Evolutionary conservation across 179 eudicot species (phyloP), one percentile per base, ranked within the genome.

Genomic region (Silene vulgaris): DNA sequence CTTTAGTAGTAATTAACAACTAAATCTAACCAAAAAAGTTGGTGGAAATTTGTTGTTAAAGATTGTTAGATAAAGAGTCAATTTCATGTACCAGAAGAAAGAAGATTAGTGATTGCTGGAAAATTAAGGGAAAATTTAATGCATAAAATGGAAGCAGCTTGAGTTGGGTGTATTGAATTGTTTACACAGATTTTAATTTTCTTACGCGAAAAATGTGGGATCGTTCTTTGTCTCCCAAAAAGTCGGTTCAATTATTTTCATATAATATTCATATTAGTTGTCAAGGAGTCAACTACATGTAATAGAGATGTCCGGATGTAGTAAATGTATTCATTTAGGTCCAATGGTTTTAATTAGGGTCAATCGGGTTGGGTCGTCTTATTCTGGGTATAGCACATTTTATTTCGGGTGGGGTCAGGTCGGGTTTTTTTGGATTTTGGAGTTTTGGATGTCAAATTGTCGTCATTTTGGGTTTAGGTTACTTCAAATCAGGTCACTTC

Each of bases 31-130:
- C 43, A n/a, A 35, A 40, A 45, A 45, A 45, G 57, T 69, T 45
- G 73, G 73, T 69, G 32, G 29, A 29, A 69, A 69, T 19, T 69
- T 43, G 73, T 69, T 69, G 3, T 69, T 54, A 69, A 45, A 69
- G 59, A 69, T 0, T 43, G 73, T 69, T 69, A 21, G 73, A 69
- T 69, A 21, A 11, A 11, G 56, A 43, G 73, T 69, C 73, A 40
- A 40, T 8, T 45, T 69, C 59, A 43, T 43, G 59, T 45, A 69
- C 73, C 73, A 43, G 56, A 68, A 64, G 30, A 13, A 68, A 64
- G 30, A 13, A 64, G 35, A 29, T 5, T 3, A 64, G 68, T 67
- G 5, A 43, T 69, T 69, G 73, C 73, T 69, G 73, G 14, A 11
- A 19, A 40, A 21, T 45, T 16, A 69, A 69, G 71, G 52, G 13